Evolutionary conservation across 371 early-diverging fungal species (phyloP).

Genomic region (Mortierella sp.): DNA sequence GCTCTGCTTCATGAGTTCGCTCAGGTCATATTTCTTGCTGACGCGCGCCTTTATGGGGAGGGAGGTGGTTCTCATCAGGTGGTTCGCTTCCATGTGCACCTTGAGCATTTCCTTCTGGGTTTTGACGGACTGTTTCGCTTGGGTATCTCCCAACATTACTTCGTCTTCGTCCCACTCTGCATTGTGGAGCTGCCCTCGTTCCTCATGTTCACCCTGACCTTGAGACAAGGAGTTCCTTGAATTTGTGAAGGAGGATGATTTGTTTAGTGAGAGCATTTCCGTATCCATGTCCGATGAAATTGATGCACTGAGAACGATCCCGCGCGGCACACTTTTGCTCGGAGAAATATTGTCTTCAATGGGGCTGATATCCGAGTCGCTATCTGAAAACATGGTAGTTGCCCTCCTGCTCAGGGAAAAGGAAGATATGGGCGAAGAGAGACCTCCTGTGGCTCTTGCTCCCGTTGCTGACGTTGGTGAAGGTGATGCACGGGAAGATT

Average conservation of each 20-base stretch:
- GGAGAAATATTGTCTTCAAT: slow-evolving; percentile 19
- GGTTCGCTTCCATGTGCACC: slow-evolving; percentile 20
- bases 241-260: neutral
- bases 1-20: slow-evolving; percentile 15
- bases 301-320: neutral
- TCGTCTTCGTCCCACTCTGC: neutral
- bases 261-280: slow-evolving; percentile 6
- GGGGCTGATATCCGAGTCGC: slow-evolving; percentile 45
- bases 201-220: neutral
- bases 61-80: slow-evolving; percentile 11
- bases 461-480: neutral
- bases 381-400: slow-evolving; percentile 20
- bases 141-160: neutral
- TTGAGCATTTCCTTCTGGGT: slow-evolving; percentile 16
- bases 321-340: neutral
- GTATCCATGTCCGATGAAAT: slow-evolving; percentile 13
- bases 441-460: slow-evolving; percentile 1
- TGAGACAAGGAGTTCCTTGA: neutral
- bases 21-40: slow-evolving; percentile 16
- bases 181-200: neutral
- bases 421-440: slow-evolving; percentile 19
- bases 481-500: neutral
- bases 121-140: slow-evolving; percentile 7
- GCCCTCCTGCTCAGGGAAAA: slow-evolving; percentile 17
- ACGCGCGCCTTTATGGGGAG: slow-evolving; percentile 17